Evolutionary conservation across 179 eudicot genomes (phyloP).

Genomic region (Vitellaria paradoxa): DNA sequence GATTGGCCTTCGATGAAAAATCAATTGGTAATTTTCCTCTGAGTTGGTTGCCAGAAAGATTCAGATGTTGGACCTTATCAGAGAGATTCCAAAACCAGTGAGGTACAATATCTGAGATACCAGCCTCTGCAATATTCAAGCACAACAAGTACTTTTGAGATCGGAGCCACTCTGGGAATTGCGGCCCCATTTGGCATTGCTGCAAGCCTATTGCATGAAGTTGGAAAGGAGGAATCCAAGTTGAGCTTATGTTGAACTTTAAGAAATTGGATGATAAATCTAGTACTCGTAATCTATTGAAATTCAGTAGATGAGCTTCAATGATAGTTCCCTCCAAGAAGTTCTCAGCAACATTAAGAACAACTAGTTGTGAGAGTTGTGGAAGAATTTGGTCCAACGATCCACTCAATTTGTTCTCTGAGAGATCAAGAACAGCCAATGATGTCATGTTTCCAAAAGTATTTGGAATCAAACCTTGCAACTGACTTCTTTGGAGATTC

Average conservation of each 20-base stretch:
- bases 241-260: not conserved
- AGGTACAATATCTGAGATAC: conserved; percentile 1
- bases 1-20: not conserved
- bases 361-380: not conserved
- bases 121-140: not conserved
- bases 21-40: not conserved
- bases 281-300: not conserved
- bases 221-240: conserved; percentile 11
- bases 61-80: not conserved
- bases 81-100: conserved; percentile 9
- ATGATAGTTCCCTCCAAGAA: not conserved
- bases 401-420: not conserved
- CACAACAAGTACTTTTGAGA: not conserved
- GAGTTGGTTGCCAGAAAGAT: not conserved
- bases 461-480: not conserved
- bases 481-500: not conserved
- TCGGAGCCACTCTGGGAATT: conserved; percentile 3
- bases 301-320: conserved; percentile 1
- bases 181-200: not conserved
- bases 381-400: not conserved
- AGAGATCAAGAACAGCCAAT: conserved; percentile 1
- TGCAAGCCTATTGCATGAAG: not conserved
- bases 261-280: not conserved
- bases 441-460: conserved; percentile 7
- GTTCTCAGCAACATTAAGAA: not conserved